Conservation (phyloP, 148 eudicot species). For the Arctostaphylos glauca region DNA sequence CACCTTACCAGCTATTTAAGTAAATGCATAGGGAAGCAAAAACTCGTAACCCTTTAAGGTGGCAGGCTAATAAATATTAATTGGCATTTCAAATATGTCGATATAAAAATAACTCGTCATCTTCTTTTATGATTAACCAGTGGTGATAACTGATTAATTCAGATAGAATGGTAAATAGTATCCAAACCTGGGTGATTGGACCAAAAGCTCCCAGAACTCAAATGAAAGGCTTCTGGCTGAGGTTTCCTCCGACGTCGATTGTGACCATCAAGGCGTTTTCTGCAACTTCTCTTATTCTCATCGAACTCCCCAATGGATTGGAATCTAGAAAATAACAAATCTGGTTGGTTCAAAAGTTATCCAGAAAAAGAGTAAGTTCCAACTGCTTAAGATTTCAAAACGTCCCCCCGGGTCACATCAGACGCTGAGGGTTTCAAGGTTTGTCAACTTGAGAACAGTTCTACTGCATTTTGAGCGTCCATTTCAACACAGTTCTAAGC, state of each 20-base stretch:
- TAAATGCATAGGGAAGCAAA: neutral
- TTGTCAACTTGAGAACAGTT: neutral
- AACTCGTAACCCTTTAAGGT: neutral
- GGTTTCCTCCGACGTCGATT: slow-evolving; percentile 55
- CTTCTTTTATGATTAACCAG: neutral
- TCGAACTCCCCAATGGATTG: slow-evolving; percentile 55
- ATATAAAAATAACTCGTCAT: neutral
- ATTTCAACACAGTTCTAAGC: neutral
- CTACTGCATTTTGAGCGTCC: neutral
- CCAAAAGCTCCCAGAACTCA: slow-evolving; percentile 25
- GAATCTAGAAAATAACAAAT: slow-evolving; percentile 30
- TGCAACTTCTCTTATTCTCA: slow-evolving; percentile 54
- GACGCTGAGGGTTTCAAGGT: neutral
- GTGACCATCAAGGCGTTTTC: slow-evolving; percentile 58
- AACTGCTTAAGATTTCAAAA: neutral
- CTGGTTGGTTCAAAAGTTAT: neutral
- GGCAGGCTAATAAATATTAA: neutral
- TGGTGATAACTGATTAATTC: neutral
- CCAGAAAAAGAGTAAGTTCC: neutral
- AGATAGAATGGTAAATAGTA: neutral
- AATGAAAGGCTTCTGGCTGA: slow-evolving; percentile 35
- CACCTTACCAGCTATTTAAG: neutral
- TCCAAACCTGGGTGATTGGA: slow-evolving; percentile 28
- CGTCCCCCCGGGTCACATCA: neutral
- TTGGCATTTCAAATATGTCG: neutral